Conservation (phyloP, 2,329 filamentous ascomycete genomes). For the Albifimbria verrucaria region DNA sequence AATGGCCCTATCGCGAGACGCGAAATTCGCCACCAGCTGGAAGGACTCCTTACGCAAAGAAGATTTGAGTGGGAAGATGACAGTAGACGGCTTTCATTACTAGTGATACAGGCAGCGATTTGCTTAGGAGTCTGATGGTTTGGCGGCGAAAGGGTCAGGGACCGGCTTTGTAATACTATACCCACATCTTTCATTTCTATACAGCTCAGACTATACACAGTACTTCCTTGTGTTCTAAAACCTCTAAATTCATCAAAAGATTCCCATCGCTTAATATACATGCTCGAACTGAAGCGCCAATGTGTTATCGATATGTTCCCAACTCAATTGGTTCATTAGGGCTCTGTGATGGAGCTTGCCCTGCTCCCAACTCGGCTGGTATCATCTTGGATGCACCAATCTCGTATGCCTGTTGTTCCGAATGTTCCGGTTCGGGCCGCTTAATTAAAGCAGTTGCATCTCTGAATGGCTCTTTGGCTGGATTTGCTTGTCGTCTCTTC, state of each 20-base stretch:
- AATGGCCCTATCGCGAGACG: background rate
- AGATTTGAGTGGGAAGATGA: background rate
- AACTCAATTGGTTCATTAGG: background rate
- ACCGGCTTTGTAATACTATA: background rate
- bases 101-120: background rate
- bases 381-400: too few relatives aligned
- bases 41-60: background rate
- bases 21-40: background rate
- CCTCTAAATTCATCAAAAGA: too few relatives aligned
- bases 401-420: too few relatives aligned
- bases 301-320: background rate
- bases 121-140: too few relatives aligned
- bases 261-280: too few relatives aligned
- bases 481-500: background rate
- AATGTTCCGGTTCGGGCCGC: too few relatives aligned
- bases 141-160: background rate
- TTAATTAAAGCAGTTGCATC: too few relatives aligned
- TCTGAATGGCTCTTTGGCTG: background rate
- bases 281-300: too few relatives aligned
- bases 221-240: too few relatives aligned
- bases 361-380: background rate
- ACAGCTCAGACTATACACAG: too few relatives aligned
- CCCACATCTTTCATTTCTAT: too few relatives aligned
- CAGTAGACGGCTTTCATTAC: background rate
- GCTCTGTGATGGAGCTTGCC: background rate